Evolutionary conservation across 495 filamentous ascomycete genomes (phyloP), one percentile per base, ranked within the genome.

Genomic region (Cercophora samala): DNA sequence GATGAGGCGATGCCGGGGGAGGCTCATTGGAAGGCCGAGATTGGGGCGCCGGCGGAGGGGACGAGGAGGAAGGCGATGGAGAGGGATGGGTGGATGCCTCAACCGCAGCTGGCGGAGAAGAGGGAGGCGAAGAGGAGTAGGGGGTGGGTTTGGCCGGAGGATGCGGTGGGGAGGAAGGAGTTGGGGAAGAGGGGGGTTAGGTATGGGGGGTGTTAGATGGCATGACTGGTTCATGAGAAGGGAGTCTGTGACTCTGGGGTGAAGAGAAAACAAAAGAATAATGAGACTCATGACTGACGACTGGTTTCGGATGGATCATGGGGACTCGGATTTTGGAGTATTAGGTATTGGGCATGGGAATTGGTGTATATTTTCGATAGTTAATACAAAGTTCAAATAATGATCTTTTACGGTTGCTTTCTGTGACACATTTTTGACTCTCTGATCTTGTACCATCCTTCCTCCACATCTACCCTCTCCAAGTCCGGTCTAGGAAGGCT

Each of bases 61-160:
- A 93, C 90, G 2, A 77, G 93, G 42, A 85, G 90, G 76, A 89
- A 90, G 72, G 84, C 86, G 60, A 80, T 90, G 61, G 75, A 85
- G 1, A 86, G 90, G 66, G 93, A 97, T 76, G 80, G 83, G 68
- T 96, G 93, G 93, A 95, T 97, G 74, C 92, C 92, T 11, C 88
- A 89, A 80, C 89, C 90, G 51, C 89, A 93, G 71, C 81, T 90
- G 67, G 86, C 88, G 4, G 93, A 97, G 84, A 90, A 88, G 82
- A 81, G 93, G 22, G 89, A 91, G 79, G 92, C 92, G 60, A 96
- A 93, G 81, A 80, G 91, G 55, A 82, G 86, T 6, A 80, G 93
- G 19, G 93, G 93, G 0, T 97, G 93, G 92, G 87, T 96, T 1
- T 87, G 85, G 81, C 93, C 93, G 22, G 88, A 90, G 67, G 92